Percentiles rank a stretch among this genome's conserved stretches.
phyloP scores from a whole-genome alignment of 1,139 yeast genomes.

The Sugiyamaella paludigena region DNA sequence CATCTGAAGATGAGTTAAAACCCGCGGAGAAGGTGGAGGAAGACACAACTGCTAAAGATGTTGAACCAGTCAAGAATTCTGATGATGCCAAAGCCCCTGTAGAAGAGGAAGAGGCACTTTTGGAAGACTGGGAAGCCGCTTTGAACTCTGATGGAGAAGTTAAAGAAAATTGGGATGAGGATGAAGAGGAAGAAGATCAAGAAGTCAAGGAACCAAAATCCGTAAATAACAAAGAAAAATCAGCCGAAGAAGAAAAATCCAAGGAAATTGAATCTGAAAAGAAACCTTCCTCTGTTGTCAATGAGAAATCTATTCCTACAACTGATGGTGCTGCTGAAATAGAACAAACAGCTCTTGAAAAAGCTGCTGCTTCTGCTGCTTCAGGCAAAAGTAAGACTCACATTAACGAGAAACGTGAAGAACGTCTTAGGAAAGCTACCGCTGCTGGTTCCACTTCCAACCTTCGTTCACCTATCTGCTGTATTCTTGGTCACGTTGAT shows the following conservation, averaged over 20 bases:
- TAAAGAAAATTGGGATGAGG: conserved; percentile 35
- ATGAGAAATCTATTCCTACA: conserved; percentile 21
- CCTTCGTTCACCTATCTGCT: conserved; percentile 96
- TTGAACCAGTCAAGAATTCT: conserved; percentile 14
- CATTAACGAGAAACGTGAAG: conserved; percentile 41
- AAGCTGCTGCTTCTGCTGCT: conserved; percentile 29
- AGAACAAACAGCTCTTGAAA: conserved; percentile 30
- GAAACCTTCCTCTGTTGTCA: conserved; percentile 13
- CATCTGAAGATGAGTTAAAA: conserved; percentile 29
- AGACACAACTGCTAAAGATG: conserved; percentile 31
- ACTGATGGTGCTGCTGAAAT: conserved; percentile 24
- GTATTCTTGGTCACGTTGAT: conserved; percentile 99
- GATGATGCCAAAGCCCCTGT: conserved; percentile 22
- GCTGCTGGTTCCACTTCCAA: conserved; percentile 42
- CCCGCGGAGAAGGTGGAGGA: conserved; percentile 21
- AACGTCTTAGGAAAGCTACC: conserved; percentile 41
- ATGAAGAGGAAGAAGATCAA: conserved; percentile 31
- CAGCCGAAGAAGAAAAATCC: conserved; percentile 20
- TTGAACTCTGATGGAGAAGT: conserved; percentile 40
- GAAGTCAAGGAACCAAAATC: conserved; percentile 11
- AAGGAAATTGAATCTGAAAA: conserved; percentile 29
- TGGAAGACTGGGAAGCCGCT: conserved; percentile 43
- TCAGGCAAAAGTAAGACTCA: conserved; percentile 28
- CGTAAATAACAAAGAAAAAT: conserved; percentile 30
- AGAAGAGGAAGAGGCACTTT: conserved; percentile 35